Percentiles rank a stretch among this genome's conserved stretches.
Conservation (phyloP, 495 filamentous ascomycete genomes). For the Penicillium ucsense region DNA sequence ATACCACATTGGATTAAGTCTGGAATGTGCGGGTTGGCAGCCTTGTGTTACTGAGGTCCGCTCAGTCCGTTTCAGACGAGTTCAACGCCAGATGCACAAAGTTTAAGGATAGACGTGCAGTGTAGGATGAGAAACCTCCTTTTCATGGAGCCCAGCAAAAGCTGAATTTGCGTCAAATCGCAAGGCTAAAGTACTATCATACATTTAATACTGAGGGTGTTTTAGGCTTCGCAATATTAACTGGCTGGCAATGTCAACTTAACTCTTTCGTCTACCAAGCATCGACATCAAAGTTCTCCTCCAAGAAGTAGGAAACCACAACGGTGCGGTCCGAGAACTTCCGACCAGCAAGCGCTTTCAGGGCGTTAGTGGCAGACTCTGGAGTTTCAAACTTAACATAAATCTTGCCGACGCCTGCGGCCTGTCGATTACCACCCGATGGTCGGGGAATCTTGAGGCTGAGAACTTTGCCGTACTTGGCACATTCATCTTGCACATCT, state of each 20-base stretch:
- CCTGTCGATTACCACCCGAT: slow-evolving; percentile 65
- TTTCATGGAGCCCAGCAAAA: too few relatives aligned
- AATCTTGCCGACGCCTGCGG: slow-evolving; percentile 92
- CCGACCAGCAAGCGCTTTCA: slow-evolving; percentile 78
- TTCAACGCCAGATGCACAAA: too few relatives aligned
- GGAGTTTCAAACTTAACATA: slow-evolving; percentile 82
- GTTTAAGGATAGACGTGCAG: too few relatives aligned
- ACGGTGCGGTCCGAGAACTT: slow-evolving; percentile 96
- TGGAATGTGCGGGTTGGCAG: too few relatives aligned
- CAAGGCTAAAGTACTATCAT: slow-evolving; percentile 15
- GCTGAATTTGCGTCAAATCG: slow-evolving; percentile 7
- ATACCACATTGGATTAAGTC: too few relatives aligned
- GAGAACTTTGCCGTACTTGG: slow-evolving; percentile 75
- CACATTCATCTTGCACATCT: slow-evolving; percentile 83
- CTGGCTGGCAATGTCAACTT: too few relatives aligned
- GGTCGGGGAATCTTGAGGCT: slow-evolving; percentile 89
- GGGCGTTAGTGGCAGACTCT: slow-evolving; percentile 72
- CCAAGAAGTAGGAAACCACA: slow-evolving; percentile 89
- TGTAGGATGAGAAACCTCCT: too few relatives aligned
- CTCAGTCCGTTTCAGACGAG: too few relatives aligned
- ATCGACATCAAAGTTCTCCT: slow-evolving; percentile 31
- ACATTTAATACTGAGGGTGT: slow-evolving; percentile 12
- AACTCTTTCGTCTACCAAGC: slow-evolving; percentile 10
- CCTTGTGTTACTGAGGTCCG: too few relatives aligned
- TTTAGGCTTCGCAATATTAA: background rate